phyloP scores from a whole-genome alignment of 768 basidiomycete genomes.

The Lactifluus echinatus region DNA sequence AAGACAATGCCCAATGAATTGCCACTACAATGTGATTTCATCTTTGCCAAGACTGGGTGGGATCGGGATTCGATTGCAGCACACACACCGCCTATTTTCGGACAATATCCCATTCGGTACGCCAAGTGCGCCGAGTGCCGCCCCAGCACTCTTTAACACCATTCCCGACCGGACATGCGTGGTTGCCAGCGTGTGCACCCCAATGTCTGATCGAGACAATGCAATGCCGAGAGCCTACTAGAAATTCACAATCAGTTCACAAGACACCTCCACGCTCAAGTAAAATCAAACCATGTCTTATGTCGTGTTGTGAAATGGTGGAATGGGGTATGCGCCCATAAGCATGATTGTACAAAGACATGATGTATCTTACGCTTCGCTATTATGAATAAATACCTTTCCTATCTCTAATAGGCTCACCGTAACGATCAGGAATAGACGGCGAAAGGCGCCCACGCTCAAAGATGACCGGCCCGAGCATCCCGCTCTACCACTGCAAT shows the following conservation, averaged over 20 bases:
- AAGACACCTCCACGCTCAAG: no score
- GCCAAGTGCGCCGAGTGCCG: background rate
- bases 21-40: no score
- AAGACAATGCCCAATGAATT: no score
- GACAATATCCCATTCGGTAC: background rate
- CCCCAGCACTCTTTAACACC: no score
- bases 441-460: background rate
- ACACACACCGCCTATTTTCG: background rate
- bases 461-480: slow-evolving; percentile 22
- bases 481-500: slow-evolving; percentile 72
- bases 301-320: background rate
- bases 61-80: no score
- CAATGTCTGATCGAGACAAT: background rate
- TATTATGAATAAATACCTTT: background rate
- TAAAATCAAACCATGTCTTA: background rate
- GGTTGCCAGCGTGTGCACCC: background rate
- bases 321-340: background rate
- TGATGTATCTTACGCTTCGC: background rate
- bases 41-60: background rate
- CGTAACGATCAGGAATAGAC: no score
- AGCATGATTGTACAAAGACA: slow-evolving; percentile 1
- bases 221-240: background rate
- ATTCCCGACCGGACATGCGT: no score
- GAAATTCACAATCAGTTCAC: no score
- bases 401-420: no score